Conservation (phyloP, 371 early-diverging fungal species). For the Haplosporangium sp. region DNA sequence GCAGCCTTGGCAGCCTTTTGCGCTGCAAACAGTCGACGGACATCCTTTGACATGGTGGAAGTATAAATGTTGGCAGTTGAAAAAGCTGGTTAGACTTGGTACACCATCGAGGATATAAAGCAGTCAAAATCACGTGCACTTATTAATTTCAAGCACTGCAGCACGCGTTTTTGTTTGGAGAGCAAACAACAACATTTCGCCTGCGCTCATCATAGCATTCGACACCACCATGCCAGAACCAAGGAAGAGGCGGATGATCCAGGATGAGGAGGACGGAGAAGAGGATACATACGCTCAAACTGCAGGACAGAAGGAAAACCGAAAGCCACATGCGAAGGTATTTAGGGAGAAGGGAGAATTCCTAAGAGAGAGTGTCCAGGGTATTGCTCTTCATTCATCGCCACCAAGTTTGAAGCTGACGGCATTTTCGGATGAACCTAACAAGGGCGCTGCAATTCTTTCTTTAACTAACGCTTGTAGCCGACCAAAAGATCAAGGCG, state of each 20-base stretch:
- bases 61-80: background rate
- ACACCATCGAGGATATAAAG: background rate
- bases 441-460: too few species aligned
- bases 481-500: slow-evolving; percentile 17
- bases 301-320: background rate
- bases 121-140: background rate
- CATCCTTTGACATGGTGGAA: slow-evolving; percentile 51
- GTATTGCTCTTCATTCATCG: too few species aligned
- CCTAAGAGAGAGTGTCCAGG: too few species aligned
- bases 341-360: slow-evolving; percentile 19
- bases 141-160: background rate
- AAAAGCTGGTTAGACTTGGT: background rate
- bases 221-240: slow-evolving; percentile 33
- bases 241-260: slow-evolving; percentile 43
- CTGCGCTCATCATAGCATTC: background rate
- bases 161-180: background rate
- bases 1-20: slow-evolving; percentile 52
- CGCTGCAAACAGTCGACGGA: slow-evolving; percentile 54
- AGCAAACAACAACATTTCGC: background rate
- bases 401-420: background rate
- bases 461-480: background rate
- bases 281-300: slow-evolving; percentile 10
- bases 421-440: background rate
- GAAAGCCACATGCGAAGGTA: background rate
- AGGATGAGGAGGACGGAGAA: slow-evolving; percentile 48